Percentiles rank a stretch among this genome's conserved stretches.
Evolutionary conservation across 345 rosid species (phyloP).

Genomic region (Pistacia vera): DNA sequence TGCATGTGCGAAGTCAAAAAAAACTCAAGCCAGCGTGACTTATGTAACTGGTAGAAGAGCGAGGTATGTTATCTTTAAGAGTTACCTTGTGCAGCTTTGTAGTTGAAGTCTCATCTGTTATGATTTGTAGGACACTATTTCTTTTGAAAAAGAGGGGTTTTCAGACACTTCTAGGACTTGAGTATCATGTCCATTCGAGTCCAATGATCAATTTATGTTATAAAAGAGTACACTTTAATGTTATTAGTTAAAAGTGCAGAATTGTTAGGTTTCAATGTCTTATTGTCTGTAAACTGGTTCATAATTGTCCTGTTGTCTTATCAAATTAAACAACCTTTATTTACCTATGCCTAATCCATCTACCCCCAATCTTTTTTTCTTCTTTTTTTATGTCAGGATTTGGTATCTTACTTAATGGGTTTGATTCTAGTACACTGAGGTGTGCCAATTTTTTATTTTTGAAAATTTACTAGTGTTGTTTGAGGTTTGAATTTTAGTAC

Average conservation of each 20-base stretch:
- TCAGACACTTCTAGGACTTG: neutral
- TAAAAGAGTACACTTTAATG: no score
- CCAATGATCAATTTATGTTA: no score
- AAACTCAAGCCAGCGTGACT: conserved; percentile 37
- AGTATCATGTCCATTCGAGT: neutral
- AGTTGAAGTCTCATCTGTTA: conserved; percentile 15
- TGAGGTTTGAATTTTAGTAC: neutral
- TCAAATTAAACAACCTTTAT: no score
- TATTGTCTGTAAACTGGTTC: neutral
- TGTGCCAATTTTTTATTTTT: neutral
- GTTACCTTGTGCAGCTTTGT: conserved; percentile 4
- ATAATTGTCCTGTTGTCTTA: neutral
- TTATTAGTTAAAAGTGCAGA: neutral
- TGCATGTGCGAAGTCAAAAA: conserved; percentile 61
- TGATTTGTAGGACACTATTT: neutral
- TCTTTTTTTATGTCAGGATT: neutral
- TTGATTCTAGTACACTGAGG: neutral
- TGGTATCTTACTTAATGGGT: neutral
- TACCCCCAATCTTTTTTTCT: neutral
- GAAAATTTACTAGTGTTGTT: neutral
- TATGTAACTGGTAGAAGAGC: conserved; percentile 32
- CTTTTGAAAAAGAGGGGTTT: neutral
- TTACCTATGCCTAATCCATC: no score
- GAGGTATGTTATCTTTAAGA: conserved; percentile 39
- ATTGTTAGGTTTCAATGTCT: neutral